A percentile compares a stretch with the other conserved stretches of the same genome.
These are phyloP conservation scores for Sesbania bispinosa DNA, from an alignment of 306 rosid genomes.

Conservation along the genomic window DNA sequence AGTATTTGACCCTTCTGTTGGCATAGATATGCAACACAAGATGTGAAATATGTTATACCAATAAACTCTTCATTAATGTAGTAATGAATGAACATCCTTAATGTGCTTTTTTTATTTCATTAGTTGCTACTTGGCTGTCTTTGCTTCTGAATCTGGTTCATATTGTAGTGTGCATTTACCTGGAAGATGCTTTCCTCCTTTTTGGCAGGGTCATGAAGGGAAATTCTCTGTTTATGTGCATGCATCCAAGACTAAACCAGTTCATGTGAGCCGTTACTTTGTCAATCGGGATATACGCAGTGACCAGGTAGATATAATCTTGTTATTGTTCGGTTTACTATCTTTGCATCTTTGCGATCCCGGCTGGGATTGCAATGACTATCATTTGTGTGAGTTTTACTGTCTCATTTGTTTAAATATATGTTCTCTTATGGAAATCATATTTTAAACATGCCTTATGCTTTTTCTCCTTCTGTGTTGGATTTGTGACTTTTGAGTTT, in stretches of 20 bases:
- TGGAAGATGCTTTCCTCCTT: constrained; percentile 27
- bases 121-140: neutral
- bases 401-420: neutral
- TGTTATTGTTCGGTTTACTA: constrained; percentile 21
- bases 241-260: constrained; percentile 80
- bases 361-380: no score
- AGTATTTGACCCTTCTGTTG: neutral
- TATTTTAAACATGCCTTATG: neutral
- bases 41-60: constrained; percentile 3
- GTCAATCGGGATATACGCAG: constrained; percentile 73
- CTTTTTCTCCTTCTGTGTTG: no score
- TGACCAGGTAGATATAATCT: constrained; percentile 59
- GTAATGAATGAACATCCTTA: neutral
- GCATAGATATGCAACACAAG: neutral
- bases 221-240: constrained; percentile 94
- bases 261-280: constrained; percentile 85
- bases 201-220: constrained; percentile 94
- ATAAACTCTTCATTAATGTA: neutral
- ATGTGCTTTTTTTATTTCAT: constrained; percentile 12
- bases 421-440: neutral
- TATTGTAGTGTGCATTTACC: constrained; percentile 25
- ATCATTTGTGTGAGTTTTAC: neutral
- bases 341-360: no score
- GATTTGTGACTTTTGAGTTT: neutral
- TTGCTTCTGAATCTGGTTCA: constrained; percentile 7